Percentiles rank a stretch among this genome's conserved stretches.
Evolutionary conservation across 2,329 filamentous ascomycete species (phyloP).

Genomic region (Sarocladium kiliense): DNA sequence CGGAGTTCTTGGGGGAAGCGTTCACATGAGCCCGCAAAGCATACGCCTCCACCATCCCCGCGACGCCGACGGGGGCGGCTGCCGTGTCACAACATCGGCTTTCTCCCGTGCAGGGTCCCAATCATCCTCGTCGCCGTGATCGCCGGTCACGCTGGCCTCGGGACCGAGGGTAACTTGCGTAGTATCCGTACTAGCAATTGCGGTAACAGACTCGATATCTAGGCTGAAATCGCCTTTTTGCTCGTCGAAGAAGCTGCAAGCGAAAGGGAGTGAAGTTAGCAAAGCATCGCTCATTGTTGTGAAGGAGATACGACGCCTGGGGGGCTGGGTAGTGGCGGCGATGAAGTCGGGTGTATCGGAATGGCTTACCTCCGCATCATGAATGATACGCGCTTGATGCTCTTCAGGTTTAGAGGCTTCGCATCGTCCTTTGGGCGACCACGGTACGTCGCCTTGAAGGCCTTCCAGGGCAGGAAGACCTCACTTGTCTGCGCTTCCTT

Average conservation of each 20-base stretch:
- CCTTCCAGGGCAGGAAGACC: constrained; percentile 57
- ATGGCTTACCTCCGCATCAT: constrained; percentile 71
- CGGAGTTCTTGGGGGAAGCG: neutral
- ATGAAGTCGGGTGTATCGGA: neutral
- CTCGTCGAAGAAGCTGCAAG: constrained; percentile 63
- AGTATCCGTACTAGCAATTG: constrained; percentile 6
- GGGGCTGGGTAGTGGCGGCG: neutral
- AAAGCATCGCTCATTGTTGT: neutral
- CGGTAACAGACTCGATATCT: constrained; percentile 24
- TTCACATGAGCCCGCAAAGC: constrained; percentile 9
- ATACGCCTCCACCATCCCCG: constrained; percentile 10
- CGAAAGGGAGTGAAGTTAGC: neutral
- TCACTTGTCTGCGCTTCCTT: constrained; percentile 15
- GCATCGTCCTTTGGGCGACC: constrained; percentile 60
- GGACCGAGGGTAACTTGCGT: neutral
- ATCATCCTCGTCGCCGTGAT: constrained; percentile 5
- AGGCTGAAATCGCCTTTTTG: constrained; percentile 62
- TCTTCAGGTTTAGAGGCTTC: constrained; percentile 49
- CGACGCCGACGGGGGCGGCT: neutral
- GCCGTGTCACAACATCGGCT: constrained; percentile 2
- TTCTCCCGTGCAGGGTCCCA: neutral
- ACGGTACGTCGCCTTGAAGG: constrained; percentile 68
- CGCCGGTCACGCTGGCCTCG: neutral
- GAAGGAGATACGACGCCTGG: too few species aligned
- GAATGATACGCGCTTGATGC: constrained; percentile 63